These are phyloP conservation scores for Xylariaceae sp. DNA, from an alignment of 2,329 filamentous ascomycete species.

Conservation along the genomic window DNA sequence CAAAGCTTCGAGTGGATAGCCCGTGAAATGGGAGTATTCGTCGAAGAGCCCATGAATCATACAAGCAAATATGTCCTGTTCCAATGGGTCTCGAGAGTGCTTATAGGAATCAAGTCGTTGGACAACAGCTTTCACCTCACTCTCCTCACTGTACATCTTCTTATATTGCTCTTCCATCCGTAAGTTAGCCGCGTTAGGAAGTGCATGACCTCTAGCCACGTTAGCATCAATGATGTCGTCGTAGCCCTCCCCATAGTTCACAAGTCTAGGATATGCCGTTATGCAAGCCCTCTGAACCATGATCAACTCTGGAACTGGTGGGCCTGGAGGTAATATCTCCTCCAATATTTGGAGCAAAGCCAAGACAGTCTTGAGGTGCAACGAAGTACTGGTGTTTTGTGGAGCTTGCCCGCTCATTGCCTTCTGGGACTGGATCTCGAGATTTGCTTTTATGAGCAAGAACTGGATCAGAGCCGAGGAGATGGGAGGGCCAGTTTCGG, in stretches of 20 bases:
- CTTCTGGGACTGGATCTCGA: constrained; percentile 73
- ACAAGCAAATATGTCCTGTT: constrained; percentile 94
- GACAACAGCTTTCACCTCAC: constrained; percentile 81
- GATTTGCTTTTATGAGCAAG: constrained; percentile 75
- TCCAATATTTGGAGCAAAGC: constrained; percentile 76
- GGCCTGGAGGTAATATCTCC: constrained; percentile 58
- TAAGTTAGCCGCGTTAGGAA: constrained; percentile 74
- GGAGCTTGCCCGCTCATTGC: constrained; percentile 57
- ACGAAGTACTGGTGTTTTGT: constrained; percentile 62
- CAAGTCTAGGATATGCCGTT: constrained; percentile 85
- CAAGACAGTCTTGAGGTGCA: constrained; percentile 82
- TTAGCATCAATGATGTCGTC: constrained; percentile 89
- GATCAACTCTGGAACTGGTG: constrained; percentile 65
- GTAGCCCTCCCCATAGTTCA: constrained; percentile 92
- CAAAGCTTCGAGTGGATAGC: constrained; percentile 92
- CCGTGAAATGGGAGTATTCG: constrained; percentile 91
- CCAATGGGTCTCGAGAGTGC: constrained; percentile 72
- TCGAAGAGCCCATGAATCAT: constrained; percentile 99
- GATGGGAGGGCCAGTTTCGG: constrained; percentile 64
- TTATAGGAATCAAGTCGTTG: constrained; percentile 84
- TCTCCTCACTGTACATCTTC: constrained; percentile 92
- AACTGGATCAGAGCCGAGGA: constrained; percentile 73
- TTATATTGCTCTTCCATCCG: constrained; percentile 99
- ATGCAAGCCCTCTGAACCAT: constrained; percentile 82
- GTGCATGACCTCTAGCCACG: constrained; percentile 72